Conservation (phyloP, 148 eudicot genomes). For the Pouteria glomerata region DNA sequence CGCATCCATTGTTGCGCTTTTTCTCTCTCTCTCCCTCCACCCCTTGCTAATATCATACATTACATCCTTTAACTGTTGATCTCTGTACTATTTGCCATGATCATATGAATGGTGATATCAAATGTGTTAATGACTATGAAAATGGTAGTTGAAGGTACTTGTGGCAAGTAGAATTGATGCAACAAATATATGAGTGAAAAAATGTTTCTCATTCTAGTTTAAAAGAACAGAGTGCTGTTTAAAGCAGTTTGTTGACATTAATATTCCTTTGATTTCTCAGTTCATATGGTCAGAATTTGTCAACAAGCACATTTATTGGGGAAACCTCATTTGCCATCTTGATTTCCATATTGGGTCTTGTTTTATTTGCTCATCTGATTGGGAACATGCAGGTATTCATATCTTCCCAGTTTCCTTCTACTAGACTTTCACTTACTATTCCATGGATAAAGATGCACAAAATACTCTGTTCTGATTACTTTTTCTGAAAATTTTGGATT, state of each 20-base stretch:
- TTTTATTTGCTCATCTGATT: constrained; percentile 89
- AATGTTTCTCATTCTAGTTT: neutral
- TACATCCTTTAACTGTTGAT: neutral
- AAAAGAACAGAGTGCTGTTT: neutral
- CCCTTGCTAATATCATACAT: neutral
- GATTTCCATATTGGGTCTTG: constrained; percentile 89
- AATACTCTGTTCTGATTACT: neutral
- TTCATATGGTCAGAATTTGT: constrained; percentile 88
- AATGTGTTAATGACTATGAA: neutral
- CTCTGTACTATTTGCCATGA: neutral
- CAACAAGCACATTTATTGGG: constrained; percentile 80
- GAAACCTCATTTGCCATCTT: constrained; percentile 93
- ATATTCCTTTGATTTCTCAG: constrained; percentile 30
- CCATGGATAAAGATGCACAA: neutral
- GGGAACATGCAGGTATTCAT: constrained; percentile 94
- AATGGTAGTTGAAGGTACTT: neutral
- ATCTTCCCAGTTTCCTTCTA: neutral
- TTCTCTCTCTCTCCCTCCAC: neutral
- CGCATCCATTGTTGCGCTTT: neutral
- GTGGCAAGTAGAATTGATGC: neutral
- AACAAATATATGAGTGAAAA: neutral
- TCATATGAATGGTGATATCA: neutral
- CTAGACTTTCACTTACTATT: neutral
- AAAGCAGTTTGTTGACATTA: neutral
- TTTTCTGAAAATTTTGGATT: neutral